Percentiles rank a stretch among this genome's conserved stretches.
Evolutionary conservation across 495 filamentous ascomycete species (phyloP).

Genomic region (Mytilinidion resinicola): DNA sequence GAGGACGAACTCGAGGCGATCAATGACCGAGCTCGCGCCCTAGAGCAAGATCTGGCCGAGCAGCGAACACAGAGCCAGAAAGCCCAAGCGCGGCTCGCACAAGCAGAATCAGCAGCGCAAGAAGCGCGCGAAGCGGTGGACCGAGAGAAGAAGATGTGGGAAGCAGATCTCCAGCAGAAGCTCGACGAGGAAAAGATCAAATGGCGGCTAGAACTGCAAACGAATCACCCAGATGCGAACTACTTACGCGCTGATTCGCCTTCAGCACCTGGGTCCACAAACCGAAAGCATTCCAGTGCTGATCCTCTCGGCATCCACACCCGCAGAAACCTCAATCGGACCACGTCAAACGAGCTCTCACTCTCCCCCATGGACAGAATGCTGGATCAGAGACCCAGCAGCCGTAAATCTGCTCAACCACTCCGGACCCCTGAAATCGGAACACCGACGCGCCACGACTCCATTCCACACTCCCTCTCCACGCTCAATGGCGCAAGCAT

Average conservation of each 20-base stretch:
- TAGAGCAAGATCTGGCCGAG: constrained; percentile 52
- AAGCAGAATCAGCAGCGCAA: constrained; percentile 56
- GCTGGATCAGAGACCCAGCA: constrained; percentile 39
- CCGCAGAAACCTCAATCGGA: constrained; percentile 20
- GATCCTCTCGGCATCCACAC: constrained; percentile 17
- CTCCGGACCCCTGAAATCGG: constrained; percentile 24
- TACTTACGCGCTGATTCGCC: constrained; percentile 27
- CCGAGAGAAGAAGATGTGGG: constrained; percentile 62
- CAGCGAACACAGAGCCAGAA: constrained; percentile 58
- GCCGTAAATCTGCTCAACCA: constrained; percentile 43
- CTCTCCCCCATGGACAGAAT: constrained; percentile 25
- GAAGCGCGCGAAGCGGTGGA: constrained; percentile 57
- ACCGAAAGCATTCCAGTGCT: constrained; percentile 24
- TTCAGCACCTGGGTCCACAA: constrained; percentile 11
- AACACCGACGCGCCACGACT: constrained; percentile 34
- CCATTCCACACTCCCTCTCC: constrained; percentile 23
- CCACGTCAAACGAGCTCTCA: constrained; percentile 26
- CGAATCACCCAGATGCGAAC: constrained; percentile 1
- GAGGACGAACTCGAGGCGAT: constrained; percentile 79
- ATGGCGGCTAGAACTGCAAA: constrained; percentile 56
- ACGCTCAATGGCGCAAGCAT: constrained; percentile 22
- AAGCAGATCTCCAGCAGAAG: constrained; percentile 54
- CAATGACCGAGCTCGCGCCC: constrained; percentile 55
- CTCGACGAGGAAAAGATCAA: constrained; percentile 68
- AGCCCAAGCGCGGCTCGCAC: constrained; percentile 56